These are phyloP conservation scores for Termitomyces sp. DNA, from an alignment of 768 basidiomycete species.

Conservation along the genomic window DNA sequence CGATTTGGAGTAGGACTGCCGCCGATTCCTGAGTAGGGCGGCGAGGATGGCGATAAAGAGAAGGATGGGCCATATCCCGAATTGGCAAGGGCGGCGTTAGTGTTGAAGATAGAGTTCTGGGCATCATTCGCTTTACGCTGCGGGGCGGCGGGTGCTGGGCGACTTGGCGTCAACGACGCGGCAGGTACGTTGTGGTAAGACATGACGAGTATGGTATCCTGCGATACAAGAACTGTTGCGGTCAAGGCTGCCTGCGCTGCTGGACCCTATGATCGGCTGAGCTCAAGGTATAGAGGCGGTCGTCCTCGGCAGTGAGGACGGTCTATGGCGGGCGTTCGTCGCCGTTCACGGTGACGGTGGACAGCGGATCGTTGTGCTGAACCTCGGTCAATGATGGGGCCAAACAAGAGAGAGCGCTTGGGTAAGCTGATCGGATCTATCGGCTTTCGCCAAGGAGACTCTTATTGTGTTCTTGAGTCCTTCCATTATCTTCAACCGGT, in stretches of 20 bases:
- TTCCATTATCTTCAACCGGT: too few relatives aligned
- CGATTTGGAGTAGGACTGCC: constrained; percentile 75
- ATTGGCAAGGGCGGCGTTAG: constrained; percentile 37
- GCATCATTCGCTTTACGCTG: constrained; percentile 40
- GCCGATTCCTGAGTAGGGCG: constrained; percentile 78
- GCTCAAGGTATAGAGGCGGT: not conserved
- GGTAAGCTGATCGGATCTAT: constrained; percentile 17
- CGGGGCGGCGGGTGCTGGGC: constrained; percentile 74
- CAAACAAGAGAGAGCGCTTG: constrained; percentile 9
- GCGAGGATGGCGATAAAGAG: constrained; percentile 41
- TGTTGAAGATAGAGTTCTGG: constrained; percentile 23
- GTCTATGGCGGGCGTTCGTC: constrained; percentile 2
- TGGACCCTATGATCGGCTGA: not conserved
- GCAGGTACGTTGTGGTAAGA: constrained; percentile 34
- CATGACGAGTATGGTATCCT: constrained; percentile 18
- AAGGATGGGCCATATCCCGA: constrained; percentile 60
- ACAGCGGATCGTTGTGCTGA: constrained; percentile 7
- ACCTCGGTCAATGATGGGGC: constrained; percentile 5
- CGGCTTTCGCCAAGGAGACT: constrained; percentile 16
- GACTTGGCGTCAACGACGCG: constrained; percentile 66
- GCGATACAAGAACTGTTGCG: not conserved
- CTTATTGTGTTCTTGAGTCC: not conserved
- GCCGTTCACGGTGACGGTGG: constrained; percentile 10
- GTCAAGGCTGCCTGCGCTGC: constrained; percentile 7
- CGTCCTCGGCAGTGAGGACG: constrained; percentile 3